Evolutionary conservation across 2,329 filamentous ascomycete species (phyloP).

Genomic region (Thermomyces lanuginosus): DNA sequence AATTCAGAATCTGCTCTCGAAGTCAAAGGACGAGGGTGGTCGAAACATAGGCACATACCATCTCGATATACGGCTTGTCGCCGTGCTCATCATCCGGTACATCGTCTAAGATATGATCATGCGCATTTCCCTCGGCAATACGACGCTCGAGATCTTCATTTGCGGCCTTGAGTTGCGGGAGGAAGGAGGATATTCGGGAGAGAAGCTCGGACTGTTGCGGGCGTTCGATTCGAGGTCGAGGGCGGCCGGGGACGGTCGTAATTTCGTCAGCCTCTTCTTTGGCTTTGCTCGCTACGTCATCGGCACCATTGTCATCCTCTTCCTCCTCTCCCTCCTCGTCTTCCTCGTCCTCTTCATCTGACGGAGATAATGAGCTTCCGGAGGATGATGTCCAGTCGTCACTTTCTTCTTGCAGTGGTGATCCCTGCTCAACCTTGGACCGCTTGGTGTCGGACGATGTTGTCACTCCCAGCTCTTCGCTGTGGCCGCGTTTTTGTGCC

Average conservation of each 20-base stretch:
- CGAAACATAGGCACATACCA: conserved; percentile 15
- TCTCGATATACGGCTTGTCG: conserved; percentile 26
- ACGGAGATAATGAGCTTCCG: conserved; percentile 7
- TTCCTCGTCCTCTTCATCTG: conserved; percentile 11
- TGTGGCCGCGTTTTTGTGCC: too few relatives aligned
- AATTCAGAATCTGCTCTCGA: not conserved
- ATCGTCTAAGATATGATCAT: conserved; percentile 20
- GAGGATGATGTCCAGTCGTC: conserved; percentile 9
- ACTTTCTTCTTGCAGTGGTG: conserved; percentile 3
- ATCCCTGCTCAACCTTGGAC: too few relatives aligned
- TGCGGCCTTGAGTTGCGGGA: conserved; percentile 27
- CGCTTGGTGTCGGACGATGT: too few relatives aligned
- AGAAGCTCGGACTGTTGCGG: conserved; percentile 16
- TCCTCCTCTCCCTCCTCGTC: conserved; percentile 12
- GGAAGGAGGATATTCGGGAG: conserved; percentile 23
- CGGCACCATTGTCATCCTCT: conserved; percentile 10
- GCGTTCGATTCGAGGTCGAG: conserved; percentile 19
- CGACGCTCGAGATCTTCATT: conserved; percentile 26
- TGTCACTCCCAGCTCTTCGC: too few relatives aligned
- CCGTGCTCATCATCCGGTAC: conserved; percentile 13
- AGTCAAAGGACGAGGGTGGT: conserved; percentile 1
- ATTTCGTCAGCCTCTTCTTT: conserved; percentile 8
- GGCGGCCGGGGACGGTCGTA: conserved; percentile 14
- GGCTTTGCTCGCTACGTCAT: conserved; percentile 1
- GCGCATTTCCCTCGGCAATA: conserved; percentile 18